These are phyloP conservation scores for Parathielavia appendiculata DNA, from an alignment of 495 filamentous ascomycete species.

Conservation along the genomic window DNA sequence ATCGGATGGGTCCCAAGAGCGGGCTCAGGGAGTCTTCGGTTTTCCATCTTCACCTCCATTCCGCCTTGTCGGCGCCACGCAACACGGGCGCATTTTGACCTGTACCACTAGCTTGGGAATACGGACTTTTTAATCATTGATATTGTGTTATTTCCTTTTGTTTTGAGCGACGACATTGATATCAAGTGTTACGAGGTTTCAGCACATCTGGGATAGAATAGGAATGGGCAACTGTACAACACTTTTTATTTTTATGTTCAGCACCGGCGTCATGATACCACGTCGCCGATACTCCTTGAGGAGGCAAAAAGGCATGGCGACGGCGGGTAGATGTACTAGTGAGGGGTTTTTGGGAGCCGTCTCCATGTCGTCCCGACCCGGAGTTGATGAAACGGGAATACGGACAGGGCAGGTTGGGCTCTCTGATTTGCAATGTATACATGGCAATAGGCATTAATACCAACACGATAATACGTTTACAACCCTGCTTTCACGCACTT, in stretches of 20 bases:
- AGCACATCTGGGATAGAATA: slow-evolving; percentile 19
- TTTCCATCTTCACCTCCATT: slow-evolving; percentile 13
- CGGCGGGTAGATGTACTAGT: slow-evolving; percentile 7
- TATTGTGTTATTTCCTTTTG: slow-evolving; percentile 14
- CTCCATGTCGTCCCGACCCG: not conserved
- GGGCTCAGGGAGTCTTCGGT: slow-evolving; percentile 21
- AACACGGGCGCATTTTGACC: slow-evolving; percentile 12
- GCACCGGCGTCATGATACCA: slow-evolving; percentile 26
- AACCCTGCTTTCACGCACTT: not conserved
- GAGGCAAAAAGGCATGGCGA: slow-evolving; percentile 18
- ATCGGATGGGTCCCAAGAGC: slow-evolving; percentile 25
- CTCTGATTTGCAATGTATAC: slow-evolving; percentile 7
- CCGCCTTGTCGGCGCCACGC: slow-evolving; percentile 9
- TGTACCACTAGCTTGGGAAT: slow-evolving; percentile 31
- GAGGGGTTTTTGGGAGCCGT: not conserved
- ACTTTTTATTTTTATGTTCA: slow-evolving; percentile 14
- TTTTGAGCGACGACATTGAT: slow-evolving; percentile 20
- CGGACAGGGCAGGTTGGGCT: slow-evolving; percentile 12
- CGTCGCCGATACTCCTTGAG: slow-evolving; percentile 22
- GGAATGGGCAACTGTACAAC: slow-evolving; percentile 23
- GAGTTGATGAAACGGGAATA: not conserved
- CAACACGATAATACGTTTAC: slow-evolving; percentile 8
- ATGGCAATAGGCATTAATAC: slow-evolving; percentile 13
- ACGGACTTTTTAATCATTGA: slow-evolving; percentile 30
- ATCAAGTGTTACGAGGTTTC: slow-evolving; percentile 22